Conservation (phyloP, 2,329 filamentous ascomycete genomes). For the Paraconiothyrium sp. region DNA sequence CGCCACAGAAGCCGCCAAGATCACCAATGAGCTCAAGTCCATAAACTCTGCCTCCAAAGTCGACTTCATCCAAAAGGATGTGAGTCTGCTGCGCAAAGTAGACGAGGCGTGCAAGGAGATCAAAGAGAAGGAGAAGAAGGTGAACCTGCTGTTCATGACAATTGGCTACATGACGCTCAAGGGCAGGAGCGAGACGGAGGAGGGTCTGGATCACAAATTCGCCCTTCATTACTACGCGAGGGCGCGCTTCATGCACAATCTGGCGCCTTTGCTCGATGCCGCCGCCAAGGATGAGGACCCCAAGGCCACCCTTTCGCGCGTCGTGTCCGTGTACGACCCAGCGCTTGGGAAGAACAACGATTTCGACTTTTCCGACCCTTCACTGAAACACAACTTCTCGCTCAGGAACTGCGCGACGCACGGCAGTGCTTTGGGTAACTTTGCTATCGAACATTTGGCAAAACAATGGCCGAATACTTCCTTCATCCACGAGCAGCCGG, state of each 20-base stretch:
- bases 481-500: conserved; percentile 43
- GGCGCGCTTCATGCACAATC: conserved; percentile 50
- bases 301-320: conserved; percentile 34
- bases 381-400: conserved; percentile 36
- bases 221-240: conserved; percentile 50
- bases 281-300: conserved; percentile 26
- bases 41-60: conserved; percentile 51
- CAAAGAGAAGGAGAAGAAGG: conserved; percentile 57
- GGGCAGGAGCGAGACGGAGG: conserved; percentile 49
- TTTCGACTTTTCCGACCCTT: conserved; percentile 38
- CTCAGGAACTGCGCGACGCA: conserved; percentile 37
- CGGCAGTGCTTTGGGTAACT: conserved; percentile 38
- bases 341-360: conserved; percentile 23
- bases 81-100: conserved; percentile 53
- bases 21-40: conserved; percentile 49
- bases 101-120: conserved; percentile 60
- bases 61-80: conserved; percentile 55
- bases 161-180: conserved; percentile 58
- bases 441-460: conserved; percentile 39
- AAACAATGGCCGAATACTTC: conserved; percentile 29
- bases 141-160: conserved; percentile 66
- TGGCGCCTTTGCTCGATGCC: conserved; percentile 46
- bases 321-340: conserved; percentile 43
- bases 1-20: conserved; percentile 46
- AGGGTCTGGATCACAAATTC: conserved; percentile 49